phyloP scores from a whole-genome alignment of 2,329 filamentous ascomycete genomes.

The Dactylellina drechsleri region DNA sequence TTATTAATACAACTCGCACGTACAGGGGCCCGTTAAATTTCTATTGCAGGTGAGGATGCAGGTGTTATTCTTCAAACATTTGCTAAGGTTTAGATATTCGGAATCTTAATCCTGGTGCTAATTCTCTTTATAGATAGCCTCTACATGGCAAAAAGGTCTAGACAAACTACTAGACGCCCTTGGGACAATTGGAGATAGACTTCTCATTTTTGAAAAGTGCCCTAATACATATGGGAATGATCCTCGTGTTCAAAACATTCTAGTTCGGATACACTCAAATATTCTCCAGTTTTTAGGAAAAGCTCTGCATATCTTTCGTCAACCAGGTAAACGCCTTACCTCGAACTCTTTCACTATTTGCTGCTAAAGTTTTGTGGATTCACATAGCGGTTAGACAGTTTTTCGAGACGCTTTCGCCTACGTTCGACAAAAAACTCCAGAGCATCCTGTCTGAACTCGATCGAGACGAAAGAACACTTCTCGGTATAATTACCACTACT shows the following conservation, averaged over 20 bases:
- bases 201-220: slow-evolving; percentile 20
- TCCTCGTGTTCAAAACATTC: slow-evolving; percentile 7
- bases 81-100: background rate
- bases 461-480: slow-evolving; percentile 14
- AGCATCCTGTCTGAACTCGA: slow-evolving; percentile 15
- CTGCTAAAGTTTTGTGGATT: too few relatives aligned
- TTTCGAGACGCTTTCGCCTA: too few relatives aligned
- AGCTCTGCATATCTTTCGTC: background rate
- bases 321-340: too few relatives aligned
- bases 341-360: too few relatives aligned
- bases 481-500: background rate
- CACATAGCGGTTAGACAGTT: too few relatives aligned
- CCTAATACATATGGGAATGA: background rate
- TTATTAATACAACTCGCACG: background rate
- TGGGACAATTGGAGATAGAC: slow-evolving; percentile 17
- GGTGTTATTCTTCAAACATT: background rate
- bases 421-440: background rate
- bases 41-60: slow-evolving; percentile 17
- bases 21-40: slow-evolving; percentile 25
- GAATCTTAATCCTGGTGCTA: background rate
- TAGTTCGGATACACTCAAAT: slow-evolving; percentile 17
- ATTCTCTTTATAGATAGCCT: slow-evolving; percentile 4
- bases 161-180: slow-evolving; percentile 34
- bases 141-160: slow-evolving; percentile 19
- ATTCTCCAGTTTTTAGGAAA: slow-evolving; percentile 17